Conservation (phyloP, 2,329 filamentous ascomycete species). For the Fusarium coicis region DNA sequence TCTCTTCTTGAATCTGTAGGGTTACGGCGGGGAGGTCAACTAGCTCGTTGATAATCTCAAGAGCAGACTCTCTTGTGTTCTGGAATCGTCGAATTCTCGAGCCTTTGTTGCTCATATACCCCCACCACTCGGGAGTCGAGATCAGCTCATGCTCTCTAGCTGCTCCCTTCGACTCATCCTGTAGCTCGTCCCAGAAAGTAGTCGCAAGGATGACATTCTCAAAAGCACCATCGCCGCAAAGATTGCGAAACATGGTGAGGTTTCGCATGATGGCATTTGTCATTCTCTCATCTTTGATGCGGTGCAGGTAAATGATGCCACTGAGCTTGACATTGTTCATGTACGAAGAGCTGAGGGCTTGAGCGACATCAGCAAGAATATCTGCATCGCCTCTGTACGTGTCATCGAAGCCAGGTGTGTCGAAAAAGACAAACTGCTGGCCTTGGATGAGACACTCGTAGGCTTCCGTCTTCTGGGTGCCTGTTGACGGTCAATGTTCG, state of each 20-base stretch:
- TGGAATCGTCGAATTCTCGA: neutral
- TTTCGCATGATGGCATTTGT: neutral
- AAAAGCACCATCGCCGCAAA: neutral
- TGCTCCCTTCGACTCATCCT: neutral
- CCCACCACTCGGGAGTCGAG: neutral
- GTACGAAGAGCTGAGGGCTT: neutral
- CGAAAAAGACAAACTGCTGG: slow-evolving; percentile 1
- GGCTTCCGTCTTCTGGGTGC: neutral
- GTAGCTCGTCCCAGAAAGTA: slow-evolving; percentile 6
- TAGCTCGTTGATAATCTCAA: neutral
- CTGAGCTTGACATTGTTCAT: neutral
- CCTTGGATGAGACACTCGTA: neutral
- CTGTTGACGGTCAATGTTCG: neutral
- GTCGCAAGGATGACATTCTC: slow-evolving; percentile 5
- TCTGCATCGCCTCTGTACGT: slow-evolving; percentile 7
- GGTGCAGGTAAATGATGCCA: slow-evolving; percentile 8
- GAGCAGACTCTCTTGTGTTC: neutral
- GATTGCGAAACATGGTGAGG: neutral
- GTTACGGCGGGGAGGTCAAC: neutral
- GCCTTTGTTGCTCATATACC: neutral
- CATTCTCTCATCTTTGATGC: slow-evolving; percentile 6
- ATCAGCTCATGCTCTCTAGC: neutral
- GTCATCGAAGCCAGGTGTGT: slow-evolving; percentile 31
- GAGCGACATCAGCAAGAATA: slow-evolving; percentile 5
- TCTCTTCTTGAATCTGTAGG: neutral